A percentile compares a stretch with the other conserved stretches of the same genome.
Evolutionary conservation across 768 basidiomycete genomes (phyloP).

Genomic region (Tylopilus rubrobrunneus): DNA sequence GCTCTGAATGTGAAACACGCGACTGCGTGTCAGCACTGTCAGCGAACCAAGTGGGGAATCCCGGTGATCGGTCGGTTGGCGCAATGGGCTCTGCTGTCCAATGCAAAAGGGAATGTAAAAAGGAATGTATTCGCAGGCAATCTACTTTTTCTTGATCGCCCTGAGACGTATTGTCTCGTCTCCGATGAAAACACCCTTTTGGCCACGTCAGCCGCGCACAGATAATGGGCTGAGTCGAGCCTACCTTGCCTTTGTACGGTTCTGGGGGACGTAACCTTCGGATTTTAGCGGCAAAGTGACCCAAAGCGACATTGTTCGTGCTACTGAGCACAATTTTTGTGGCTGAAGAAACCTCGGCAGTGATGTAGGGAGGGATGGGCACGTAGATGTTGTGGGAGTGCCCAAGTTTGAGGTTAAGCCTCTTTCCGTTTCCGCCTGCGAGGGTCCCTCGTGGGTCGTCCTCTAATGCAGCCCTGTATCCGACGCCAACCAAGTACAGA

Average conservation of each 20-base stretch:
- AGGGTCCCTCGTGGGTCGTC: slow-evolving; percentile 62
- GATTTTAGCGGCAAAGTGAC: slow-evolving; percentile 84
- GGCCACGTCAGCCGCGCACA: slow-evolving; percentile 2
- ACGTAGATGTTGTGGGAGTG: slow-evolving; percentile 86
- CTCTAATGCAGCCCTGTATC: slow-evolving; percentile 87
- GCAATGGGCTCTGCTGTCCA: background rate
- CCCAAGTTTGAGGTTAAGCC: slow-evolving; percentile 89
- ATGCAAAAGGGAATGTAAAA: background rate
- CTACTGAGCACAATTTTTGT: slow-evolving; percentile 82
- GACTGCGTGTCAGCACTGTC: background rate
- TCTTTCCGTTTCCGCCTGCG: slow-evolving; percentile 56
- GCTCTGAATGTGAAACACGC: background rate
- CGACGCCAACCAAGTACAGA: slow-evolving; percentile 89
- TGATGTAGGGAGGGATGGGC: slow-evolving; percentile 78
- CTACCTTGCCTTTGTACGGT: slow-evolving; percentile 96
- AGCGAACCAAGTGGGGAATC: background rate
- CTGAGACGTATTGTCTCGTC: slow-evolving; percentile 89
- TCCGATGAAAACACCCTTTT: slow-evolving; percentile 90
- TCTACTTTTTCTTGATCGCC: slow-evolving; percentile 93
- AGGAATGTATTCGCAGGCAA: slow-evolving; percentile 7
- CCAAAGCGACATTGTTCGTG: slow-evolving; percentile 84
- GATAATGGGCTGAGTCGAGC: slow-evolving; percentile 23
- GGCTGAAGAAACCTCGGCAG: slow-evolving; percentile 72
- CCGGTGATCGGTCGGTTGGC: background rate
- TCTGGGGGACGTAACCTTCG: slow-evolving; percentile 85